Evolutionary conservation across 2,329 filamentous ascomycete species (phyloP).

Genomic region (Emericellopsis atlantica): DNA sequence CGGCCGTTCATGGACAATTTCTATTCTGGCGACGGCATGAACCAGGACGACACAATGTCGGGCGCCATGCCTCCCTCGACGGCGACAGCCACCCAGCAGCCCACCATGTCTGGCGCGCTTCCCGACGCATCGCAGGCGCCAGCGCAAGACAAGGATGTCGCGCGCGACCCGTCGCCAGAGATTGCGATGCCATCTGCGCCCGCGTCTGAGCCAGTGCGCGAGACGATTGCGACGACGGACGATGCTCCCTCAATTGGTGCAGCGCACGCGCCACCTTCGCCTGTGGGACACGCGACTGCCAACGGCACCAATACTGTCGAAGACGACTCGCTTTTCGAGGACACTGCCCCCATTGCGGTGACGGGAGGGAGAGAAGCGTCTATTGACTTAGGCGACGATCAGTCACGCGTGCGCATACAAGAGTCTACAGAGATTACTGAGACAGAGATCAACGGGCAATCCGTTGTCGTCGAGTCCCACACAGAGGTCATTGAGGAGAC

Average conservation of each 20-base stretch:
- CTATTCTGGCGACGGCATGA: not conserved
- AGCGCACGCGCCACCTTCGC: not conserved
- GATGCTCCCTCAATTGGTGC: not conserved
- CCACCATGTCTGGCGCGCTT: constrained; percentile 1
- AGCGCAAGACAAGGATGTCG: not conserved
- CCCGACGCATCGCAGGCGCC: not conserved
- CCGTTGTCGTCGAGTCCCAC: not conserved
- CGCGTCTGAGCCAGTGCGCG: not conserved
- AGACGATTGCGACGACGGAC: not conserved
- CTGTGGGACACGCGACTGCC: not conserved
- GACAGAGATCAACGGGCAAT: not conserved
- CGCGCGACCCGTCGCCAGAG: not conserved
- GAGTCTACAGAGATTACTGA: not conserved
- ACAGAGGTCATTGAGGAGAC: not conserved
- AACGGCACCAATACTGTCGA: not conserved
- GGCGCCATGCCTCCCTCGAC: constrained; percentile 1
- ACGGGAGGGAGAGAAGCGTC: not conserved
- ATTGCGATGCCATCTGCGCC: not conserved
- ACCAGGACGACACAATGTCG: constrained; percentile 1
- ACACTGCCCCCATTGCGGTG: no score
- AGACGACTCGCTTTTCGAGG: not conserved
- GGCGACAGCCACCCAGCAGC: not conserved
- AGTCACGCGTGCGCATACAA: no score
- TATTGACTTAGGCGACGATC: no score
- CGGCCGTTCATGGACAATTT: no score